A percentile compares a stretch with the other conserved stretches of the same genome.
Conservation (phyloP, 192 early-diverging fungal genomes). For the Diversispora eburnea region DNA sequence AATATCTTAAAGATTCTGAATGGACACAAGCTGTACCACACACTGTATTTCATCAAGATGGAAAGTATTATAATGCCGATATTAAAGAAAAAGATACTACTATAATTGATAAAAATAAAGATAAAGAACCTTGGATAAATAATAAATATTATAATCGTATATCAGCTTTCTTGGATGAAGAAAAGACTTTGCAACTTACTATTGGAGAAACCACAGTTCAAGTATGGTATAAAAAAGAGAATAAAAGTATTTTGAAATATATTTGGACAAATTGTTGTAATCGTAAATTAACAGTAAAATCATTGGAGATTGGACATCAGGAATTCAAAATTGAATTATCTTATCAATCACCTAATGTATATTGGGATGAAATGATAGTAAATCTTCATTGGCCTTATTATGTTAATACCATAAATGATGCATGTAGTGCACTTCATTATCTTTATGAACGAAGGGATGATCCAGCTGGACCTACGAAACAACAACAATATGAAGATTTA, state of each 20-base stretch:
- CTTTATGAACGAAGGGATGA: slow-evolving; percentile 6
- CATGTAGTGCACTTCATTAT: neutral
- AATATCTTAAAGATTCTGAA: neutral
- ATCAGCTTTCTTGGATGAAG: neutral
- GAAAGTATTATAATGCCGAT: neutral
- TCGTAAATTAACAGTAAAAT: neutral
- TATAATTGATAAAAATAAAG: slow-evolving; percentile 2
- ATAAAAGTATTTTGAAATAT: neutral
- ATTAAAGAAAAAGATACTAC: neutral
- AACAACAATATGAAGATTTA: slow-evolving; percentile 1
- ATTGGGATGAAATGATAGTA: neutral
- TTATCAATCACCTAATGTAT: no score
- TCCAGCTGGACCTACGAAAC: neutral
- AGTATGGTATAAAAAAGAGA: slow-evolving; percentile 1
- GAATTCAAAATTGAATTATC: neutral
- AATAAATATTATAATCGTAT: neutral
- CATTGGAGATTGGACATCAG: neutral
- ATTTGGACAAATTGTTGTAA: neutral
- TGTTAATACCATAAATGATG: neutral
- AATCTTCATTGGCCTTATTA: slow-evolving; percentile 14
- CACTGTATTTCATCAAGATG: slow-evolving; percentile 3
- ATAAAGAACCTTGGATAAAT: slow-evolving; percentile 22
- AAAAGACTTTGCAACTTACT: neutral
- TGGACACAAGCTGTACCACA: neutral
- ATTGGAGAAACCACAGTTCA: slow-evolving; percentile 11